Evolutionary conservation across 345 rosid genomes (phyloP), one percentile per base, ranked within the genome.

Genomic region (Reutealis trisperma): DNA sequence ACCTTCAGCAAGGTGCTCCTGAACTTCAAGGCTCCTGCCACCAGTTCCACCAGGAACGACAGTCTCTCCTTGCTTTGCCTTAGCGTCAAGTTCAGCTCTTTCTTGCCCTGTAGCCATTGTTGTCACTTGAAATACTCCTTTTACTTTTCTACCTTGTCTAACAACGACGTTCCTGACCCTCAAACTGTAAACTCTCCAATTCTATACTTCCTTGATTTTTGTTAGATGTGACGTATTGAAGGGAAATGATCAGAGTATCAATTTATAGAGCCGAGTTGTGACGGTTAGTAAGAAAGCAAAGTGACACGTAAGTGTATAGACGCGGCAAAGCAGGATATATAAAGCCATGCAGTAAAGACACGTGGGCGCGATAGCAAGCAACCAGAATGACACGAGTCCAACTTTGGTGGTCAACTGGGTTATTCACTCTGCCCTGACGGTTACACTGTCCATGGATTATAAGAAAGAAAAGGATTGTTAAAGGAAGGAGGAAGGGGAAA

Each of bases 21-120:
- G 97, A 72, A 97, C 97, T 83, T 90, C 94, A 0, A 91, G 93
- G 90, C 94, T 94, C 78, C 87, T 94, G 71, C 98, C 96, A 0
- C 97, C 96, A 2, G 97, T 92, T 30, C 96, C 97, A 1, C 97
- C 94, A 2, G 92, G 97, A 21, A 92, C 81, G 0, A 94, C 94
- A 0, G 92, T 89, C 84, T 94, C 93, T 7, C 98, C 97, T 65
- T 80, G 84, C 88, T 82, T 83, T 0, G 97, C 97, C 67, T 83
- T 88, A 67, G 85, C 88, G 80, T 94, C 94, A 1, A 94, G 89
- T 62, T 89, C 88, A 55, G 71, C 84, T 78, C 87, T 86, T 81
- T 34, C 61, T 19, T 70, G 61, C 60, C 77, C 51, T 4, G 88
- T 77, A 22, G 87, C 70, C 93, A 87, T 90, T 49, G 75, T 78